Evolutionary conservation across 2,329 filamentous ascomycete species (phyloP).

Genomic region (Monosporascus sp.): DNA sequence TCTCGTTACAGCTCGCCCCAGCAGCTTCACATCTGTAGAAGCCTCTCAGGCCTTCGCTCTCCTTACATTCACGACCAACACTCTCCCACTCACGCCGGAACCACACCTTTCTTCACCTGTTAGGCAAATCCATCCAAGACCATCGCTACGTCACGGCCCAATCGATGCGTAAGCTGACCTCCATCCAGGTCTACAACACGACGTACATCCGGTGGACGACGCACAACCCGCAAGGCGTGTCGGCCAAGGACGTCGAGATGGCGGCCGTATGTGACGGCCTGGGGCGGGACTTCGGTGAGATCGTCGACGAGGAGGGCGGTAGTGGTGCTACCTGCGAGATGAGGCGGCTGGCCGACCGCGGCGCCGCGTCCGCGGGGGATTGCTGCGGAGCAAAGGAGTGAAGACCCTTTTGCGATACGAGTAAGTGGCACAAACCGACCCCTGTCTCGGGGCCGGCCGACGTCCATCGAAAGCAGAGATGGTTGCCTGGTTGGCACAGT

Average conservation of each 20-base stretch:
- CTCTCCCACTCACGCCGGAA: neutral
- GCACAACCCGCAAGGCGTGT: slow-evolving; percentile 61
- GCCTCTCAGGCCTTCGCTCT: neutral
- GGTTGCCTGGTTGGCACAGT: no score
- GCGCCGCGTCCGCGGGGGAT: slow-evolving; percentile 41
- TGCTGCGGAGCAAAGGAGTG: slow-evolving; percentile 44
- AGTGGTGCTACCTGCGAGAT: slow-evolving; percentile 27
- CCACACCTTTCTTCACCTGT: no score
- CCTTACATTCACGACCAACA: neutral
- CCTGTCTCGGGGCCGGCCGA: no score
- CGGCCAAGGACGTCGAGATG: slow-evolving; percentile 56
- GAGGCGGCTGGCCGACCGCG: slow-evolving; percentile 42
- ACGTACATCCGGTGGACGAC: slow-evolving; percentile 70
- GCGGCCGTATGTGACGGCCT: slow-evolving; percentile 58
- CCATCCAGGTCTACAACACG: slow-evolving; percentile 59
- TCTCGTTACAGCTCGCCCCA: no score
- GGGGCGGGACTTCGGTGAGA: slow-evolving; percentile 52
- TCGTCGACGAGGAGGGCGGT: slow-evolving; percentile 23
- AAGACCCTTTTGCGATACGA: neutral
- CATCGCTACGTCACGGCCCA: no score
- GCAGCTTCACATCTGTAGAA: no score
- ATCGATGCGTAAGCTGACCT: no score
- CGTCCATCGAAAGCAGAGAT: no score
- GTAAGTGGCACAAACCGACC: no score
- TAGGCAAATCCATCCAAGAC: no score